Evolutionary conservation across 495 filamentous ascomycete genomes (phyloP), one percentile per base, ranked within the genome.

Genomic region (Aspergillus panamensis): DNA sequence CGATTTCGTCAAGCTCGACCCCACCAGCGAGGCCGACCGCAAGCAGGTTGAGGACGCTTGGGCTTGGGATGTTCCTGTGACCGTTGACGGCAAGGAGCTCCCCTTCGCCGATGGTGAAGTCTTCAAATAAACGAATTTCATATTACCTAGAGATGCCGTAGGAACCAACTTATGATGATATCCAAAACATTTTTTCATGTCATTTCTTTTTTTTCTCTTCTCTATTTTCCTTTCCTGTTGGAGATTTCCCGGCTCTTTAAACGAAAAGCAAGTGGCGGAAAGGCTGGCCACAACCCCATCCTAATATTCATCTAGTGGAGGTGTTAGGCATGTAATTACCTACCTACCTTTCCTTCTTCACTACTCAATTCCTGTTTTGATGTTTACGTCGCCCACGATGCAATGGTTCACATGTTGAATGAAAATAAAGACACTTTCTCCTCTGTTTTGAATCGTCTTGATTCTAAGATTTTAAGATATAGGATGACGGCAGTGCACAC

Each of bases 1-100:
- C 82, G 77, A 86, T 67, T 99, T 96, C 84, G 84, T 71, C 64
- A 97, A 96, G 87, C 88, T 99, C 62, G 93, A 99, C 81, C 85
- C 86, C 69, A 82, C 75, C 69, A 94, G 88, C 69, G 71, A 82
- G 53, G 90, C 87, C 66, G 91, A 97, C 79, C 84, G 83, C 71
- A 89, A 87, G 71, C 88, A 87, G 72, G 80, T 97, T 69, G 84
- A 95, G 62, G 85, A 90, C 70, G 81, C 88, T 76, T 99, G 94
- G 94, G 80, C 86, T 60, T 90, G 86, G 83, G 94, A 97, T 70
- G 87, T 88, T 77, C 88, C 91, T 57, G 73, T 90, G 64, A 74
- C 76, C 62, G 80, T 90, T 66, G 74, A 86, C 66, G 93, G 86
- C 77, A 95, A 97, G 86, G 84, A 83, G 72, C 92, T 83, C 66